A percentile compares a stretch with the other conserved stretches of the same genome.
phyloP scores from a whole-genome alignment of 2,329 filamentous ascomycete species.

The Aspergillus proliferans region DNA sequence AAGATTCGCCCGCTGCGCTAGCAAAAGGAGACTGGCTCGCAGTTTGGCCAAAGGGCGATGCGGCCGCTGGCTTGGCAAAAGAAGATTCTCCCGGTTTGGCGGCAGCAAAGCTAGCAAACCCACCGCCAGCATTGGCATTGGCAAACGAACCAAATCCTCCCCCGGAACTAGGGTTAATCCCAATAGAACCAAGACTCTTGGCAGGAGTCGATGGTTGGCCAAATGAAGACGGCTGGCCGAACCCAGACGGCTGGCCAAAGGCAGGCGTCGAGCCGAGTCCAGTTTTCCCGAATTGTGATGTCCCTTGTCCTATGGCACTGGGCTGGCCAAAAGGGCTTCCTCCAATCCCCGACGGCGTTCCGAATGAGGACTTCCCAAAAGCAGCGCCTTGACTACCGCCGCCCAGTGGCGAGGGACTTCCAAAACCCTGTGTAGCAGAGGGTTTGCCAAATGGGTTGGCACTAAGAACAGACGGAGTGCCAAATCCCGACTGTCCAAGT shows the following conservation, averaged over 20 bases:
- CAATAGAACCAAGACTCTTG: slow-evolving; percentile 15
- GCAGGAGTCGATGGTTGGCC: slow-evolving; percentile 26
- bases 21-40: slow-evolving; percentile 23
- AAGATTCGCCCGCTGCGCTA: slow-evolving; percentile 11
- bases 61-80: slow-evolving; percentile 17
- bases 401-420: slow-evolving; percentile 22
- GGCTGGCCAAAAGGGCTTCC: slow-evolving; percentile 31
- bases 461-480: slow-evolving; percentile 21
- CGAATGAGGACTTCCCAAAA: slow-evolving; percentile 25
- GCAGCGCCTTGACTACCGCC: slow-evolving; percentile 15
- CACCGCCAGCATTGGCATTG: slow-evolving; percentile 17
- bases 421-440: slow-evolving; percentile 20
- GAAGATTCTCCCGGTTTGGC: slow-evolving; percentile 14
- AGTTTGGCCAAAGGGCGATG: slow-evolving; percentile 24
- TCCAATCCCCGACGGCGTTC: slow-evolving; percentile 24
- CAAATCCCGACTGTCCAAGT: slow-evolving; percentile 24
- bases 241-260: slow-evolving; percentile 28
- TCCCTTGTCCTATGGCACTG: slow-evolving; percentile 24
- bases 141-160: slow-evolving; percentile 33
- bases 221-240: slow-evolving; percentile 18
- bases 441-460: slow-evolving; percentile 28
- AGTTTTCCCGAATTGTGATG: slow-evolving; percentile 29
- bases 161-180: slow-evolving; percentile 11
- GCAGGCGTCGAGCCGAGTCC: slow-evolving; percentile 20
- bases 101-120: slow-evolving; percentile 18